Evolutionary conservation across 805 yeast genomes (phyloP), one percentile per base, ranked within the genome.

Genomic region (Wickerhamiella bombiphila): DNA sequence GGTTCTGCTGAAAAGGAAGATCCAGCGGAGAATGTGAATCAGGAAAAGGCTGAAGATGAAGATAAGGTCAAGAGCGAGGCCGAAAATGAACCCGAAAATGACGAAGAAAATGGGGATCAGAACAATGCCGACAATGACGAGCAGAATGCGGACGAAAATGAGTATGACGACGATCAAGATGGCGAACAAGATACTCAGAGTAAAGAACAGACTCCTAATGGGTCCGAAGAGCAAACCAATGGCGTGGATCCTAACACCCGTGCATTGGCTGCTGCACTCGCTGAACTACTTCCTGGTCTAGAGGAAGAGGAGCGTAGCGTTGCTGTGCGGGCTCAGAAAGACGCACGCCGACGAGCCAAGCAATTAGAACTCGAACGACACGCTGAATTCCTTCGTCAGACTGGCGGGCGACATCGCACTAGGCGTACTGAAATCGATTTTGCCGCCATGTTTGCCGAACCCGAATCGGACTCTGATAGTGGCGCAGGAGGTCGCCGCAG

Each of bases 361-460:
- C 26, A 24, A 24, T 9, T 13, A 9, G 44, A 39, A 29, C 32
- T 50, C 16, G 43, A 40, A 37, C 40, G 42, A 21, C 51, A 49
- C 25, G 40, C 42, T 1, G 48, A 40, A 19, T 29, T 40, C 34
- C 42, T 45, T 18, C 43, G 50, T 4, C 42, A 42, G 11, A 58
- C 52, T 15, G 57, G 52, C 19, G 60, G 59, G 11, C 38, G 47
- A 8, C 52, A 54, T 8, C 33, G 33, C 8, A 30, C 33, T 7
- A 13, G 33, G 6, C 20, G 33, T 8, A 30, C 33, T 6, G 33
- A 30, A 22, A 30, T 30, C 18, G 33, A 30, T 16, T 30, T 30
- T 19, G 33, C 33, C 9, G 16, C 11, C 9, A 30, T 30, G 33
- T 30, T 30, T 17, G 33, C 33, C 21, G 33, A 15, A 6, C 19